phyloP scores from a whole-genome alignment of 257 asterid species.

The Perilla frutescens region DNA sequence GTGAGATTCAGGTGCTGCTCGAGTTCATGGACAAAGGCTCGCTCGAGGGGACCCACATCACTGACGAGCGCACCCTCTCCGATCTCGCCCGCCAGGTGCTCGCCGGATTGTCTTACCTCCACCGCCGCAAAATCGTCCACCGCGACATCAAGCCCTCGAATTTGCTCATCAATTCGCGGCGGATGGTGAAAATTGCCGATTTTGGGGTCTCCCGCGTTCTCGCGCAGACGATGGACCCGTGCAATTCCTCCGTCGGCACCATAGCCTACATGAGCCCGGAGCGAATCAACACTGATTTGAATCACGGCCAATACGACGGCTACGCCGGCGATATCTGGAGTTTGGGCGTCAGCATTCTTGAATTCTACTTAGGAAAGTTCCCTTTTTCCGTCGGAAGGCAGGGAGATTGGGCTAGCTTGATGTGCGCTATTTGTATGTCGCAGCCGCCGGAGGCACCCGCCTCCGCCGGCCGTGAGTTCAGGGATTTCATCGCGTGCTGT shows the following conservation, averaged over 20 bases:
- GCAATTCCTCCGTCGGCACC: slow-evolving; percentile 90
- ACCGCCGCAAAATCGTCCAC: slow-evolving; percentile 79
- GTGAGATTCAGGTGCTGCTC: slow-evolving; percentile 79
- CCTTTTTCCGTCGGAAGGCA: slow-evolving; percentile 78
- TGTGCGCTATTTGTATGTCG: slow-evolving; percentile 90
- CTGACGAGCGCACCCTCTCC: slow-evolving; percentile 64
- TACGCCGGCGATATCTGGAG: slow-evolving; percentile 96
- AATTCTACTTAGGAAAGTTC: slow-evolving; percentile 76
- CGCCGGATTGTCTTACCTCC: slow-evolving; percentile 72
- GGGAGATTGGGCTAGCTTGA: slow-evolving; percentile 93
- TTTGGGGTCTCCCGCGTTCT: slow-evolving; percentile 79
- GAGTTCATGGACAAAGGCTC: slow-evolving; percentile 88
- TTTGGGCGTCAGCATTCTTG: slow-evolving; percentile 85
- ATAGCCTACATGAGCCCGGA: slow-evolving; percentile 96
- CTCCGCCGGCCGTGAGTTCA: slow-evolving; percentile 70
- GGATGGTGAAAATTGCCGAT: slow-evolving; percentile 78
- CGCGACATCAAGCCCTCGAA: slow-evolving; percentile 91
- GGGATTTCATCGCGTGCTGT: slow-evolving; percentile 65
- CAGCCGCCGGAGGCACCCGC: slow-evolving; percentile 87
- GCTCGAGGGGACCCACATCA: slow-evolving; percentile 65
- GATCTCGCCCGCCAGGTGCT: slow-evolving; percentile 78
- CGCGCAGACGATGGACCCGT: slow-evolving; percentile 90
- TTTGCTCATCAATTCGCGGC: slow-evolving; percentile 59
- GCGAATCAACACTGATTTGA: slow-evolving; percentile 85
- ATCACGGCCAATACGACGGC: slow-evolving; percentile 85